These are phyloP conservation scores for Trifolium repens DNA, from an alignment of 306 rosid genomes.

Conservation along the genomic window DNA sequence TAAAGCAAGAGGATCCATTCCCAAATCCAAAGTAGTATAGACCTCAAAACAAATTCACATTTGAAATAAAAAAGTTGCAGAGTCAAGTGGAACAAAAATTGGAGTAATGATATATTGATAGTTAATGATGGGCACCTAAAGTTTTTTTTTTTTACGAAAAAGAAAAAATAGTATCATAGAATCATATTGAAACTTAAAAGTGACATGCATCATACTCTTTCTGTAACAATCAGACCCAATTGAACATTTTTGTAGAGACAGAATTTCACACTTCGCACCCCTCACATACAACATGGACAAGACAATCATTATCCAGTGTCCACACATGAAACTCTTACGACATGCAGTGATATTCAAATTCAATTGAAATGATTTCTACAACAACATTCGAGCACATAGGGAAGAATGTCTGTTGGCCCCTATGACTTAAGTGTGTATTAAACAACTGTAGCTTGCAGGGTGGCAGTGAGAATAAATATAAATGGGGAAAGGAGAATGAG, in stretches of 20 bases:
- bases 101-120: conserved; percentile 8
- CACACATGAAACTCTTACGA: conserved; percentile 3
- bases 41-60: neutral
- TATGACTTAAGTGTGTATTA: neutral
- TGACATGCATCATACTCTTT: conserved; percentile 11
- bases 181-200: neutral
- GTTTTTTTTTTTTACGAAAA: neutral
- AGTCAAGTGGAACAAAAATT: conserved; percentile 9
- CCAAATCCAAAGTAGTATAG: neutral
- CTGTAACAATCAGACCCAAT: neutral
- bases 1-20: neutral
- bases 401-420: conserved; percentile 17
- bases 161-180: neutral
- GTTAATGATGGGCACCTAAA: conserved; percentile 32
- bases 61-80: neutral
- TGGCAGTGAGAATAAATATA: neutral
- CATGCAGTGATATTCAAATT: neutral
- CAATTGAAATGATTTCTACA: conserved; percentile 21
- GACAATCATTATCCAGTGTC: neutral
- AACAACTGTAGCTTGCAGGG: neutral
- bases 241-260: neutral
- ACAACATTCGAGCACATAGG: neutral
- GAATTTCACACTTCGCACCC: conserved; percentile 9
- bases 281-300: neutral
- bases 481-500: neutral